phyloP scores from a whole-genome alignment of 257 asterid species.

The Lantana camara region DNA sequence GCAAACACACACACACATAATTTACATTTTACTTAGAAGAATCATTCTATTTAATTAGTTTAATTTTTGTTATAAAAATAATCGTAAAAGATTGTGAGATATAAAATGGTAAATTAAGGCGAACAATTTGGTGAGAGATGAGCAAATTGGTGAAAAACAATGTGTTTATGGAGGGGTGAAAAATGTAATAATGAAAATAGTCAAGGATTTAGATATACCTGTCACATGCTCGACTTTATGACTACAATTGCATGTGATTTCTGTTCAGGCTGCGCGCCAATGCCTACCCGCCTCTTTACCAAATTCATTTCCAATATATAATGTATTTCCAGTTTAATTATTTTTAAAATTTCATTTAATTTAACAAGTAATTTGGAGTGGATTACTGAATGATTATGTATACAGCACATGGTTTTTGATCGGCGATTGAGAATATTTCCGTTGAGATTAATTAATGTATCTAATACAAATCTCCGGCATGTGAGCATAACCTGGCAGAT shows the following conservation, averaged over 20 bases:
- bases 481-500: not conserved
- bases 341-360: too few relatives aligned
- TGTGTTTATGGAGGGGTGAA: not conserved
- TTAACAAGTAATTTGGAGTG: too few relatives aligned
- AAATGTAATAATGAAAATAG: not conserved
- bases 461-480: not conserved
- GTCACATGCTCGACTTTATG: slow-evolving; percentile 47
- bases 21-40: not conserved
- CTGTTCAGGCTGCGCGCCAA: slow-evolving; percentile 26
- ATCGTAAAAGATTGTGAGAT: too few relatives aligned
- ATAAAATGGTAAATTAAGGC: too few relatives aligned
- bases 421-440: too few relatives aligned
- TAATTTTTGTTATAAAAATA: too few relatives aligned
- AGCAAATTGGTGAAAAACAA: not conserved
- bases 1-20: not conserved
- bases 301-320: not conserved
- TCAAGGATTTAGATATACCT: slow-evolving; percentile 19
- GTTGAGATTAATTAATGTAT: too few relatives aligned
- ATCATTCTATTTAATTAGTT: too few relatives aligned
- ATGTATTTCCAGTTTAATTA: not conserved
- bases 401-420: not conserved
- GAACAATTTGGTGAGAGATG: too few relatives aligned
- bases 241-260: slow-evolving; percentile 44
- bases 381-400: not conserved
- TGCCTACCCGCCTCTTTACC: too few relatives aligned